phyloP scores from a whole-genome alignment of 1,284 basidiomycete species.

The Pascua sp. region DNA sequence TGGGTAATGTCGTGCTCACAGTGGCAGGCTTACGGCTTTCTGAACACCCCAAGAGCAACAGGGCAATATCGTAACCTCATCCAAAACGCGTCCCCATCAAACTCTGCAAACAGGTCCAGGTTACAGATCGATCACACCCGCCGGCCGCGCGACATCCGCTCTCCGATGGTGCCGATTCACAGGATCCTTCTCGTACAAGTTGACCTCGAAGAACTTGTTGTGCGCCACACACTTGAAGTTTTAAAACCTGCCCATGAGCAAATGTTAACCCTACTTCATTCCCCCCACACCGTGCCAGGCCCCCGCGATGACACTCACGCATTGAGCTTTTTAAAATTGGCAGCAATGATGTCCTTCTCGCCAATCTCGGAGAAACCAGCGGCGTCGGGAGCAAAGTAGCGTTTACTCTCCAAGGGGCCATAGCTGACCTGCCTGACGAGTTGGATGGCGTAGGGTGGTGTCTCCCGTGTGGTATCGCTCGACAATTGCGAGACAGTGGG shows the following conservation, averaged over 20 bases:
- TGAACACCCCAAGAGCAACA: too few relatives aligned
- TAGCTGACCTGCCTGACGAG: background rate
- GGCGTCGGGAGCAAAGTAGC: background rate
- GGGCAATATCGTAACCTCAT: too few relatives aligned
- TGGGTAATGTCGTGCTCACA: too few relatives aligned
- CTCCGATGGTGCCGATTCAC: background rate
- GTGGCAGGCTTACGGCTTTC: too few relatives aligned
- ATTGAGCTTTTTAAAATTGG: conserved; percentile 1
- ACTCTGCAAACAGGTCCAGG: too few relatives aligned
- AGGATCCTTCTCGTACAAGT: background rate
- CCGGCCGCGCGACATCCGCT: background rate
- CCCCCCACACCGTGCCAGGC: too few relatives aligned
- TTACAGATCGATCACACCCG: background rate
- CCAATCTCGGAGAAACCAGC: background rate
- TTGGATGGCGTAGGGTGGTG: background rate
- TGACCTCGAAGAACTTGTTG: background rate
- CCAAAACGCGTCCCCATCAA: too few relatives aligned
- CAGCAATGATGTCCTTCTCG: background rate
- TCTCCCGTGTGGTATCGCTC: too few relatives aligned
- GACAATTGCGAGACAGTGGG: too few relatives aligned
- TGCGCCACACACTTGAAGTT: background rate
- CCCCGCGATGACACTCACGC: background rate
- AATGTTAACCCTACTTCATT: too few relatives aligned
- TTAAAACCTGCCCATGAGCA: background rate
- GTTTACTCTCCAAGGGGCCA: background rate